Evolutionary conservation across 352 stramenopile species (phyloP).

Genomic region (Phytophthora pini): DNA sequence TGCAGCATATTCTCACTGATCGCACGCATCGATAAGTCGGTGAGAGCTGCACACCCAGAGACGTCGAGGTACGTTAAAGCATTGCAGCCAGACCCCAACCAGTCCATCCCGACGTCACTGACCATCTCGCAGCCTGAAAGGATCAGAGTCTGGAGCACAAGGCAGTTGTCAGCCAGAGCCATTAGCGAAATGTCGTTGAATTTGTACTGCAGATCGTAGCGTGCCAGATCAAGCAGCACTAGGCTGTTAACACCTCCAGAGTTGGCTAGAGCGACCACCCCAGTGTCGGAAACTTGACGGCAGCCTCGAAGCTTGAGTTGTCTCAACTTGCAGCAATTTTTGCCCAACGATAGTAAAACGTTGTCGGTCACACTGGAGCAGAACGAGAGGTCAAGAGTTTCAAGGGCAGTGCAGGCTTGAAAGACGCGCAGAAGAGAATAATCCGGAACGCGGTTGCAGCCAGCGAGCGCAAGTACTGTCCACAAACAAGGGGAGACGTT

Average conservation of each 20-base stretch:
- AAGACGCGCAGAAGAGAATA: constrained; percentile 89
- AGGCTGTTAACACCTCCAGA: constrained; percentile 61
- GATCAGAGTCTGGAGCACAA: constrained; percentile 53
- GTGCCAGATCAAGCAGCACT: constrained; percentile 76
- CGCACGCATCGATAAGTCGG: constrained; percentile 84
- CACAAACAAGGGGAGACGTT: not conserved
- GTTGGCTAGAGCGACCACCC: constrained; percentile 82
- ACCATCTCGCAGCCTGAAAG: constrained; percentile 91
- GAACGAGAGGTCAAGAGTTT: constrained; percentile 81
- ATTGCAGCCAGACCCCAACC: constrained; percentile 84
- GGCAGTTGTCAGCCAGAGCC: constrained; percentile 70
- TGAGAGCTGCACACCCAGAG: constrained; percentile 85
- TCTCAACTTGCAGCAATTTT: constrained; percentile 65
- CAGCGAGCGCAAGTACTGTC: constrained; percentile 69
- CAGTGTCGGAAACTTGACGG: constrained; percentile 88
- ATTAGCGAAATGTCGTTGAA: constrained; percentile 93
- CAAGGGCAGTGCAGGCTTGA: constrained; percentile 67
- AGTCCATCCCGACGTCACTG: constrained; percentile 93
- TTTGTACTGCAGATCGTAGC: constrained; percentile 92
- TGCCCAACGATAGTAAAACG: constrained; percentile 73
- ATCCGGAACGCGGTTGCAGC: constrained; percentile 76
- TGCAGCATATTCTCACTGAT: constrained; percentile 83
- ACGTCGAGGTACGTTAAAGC: constrained; percentile 88
- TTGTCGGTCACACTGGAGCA: constrained; percentile 83
- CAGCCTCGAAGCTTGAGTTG: constrained; percentile 83